Base-by-base conservation (phyloP, 164 flowering plant genomes). In the Annona squamosa region DNA sequence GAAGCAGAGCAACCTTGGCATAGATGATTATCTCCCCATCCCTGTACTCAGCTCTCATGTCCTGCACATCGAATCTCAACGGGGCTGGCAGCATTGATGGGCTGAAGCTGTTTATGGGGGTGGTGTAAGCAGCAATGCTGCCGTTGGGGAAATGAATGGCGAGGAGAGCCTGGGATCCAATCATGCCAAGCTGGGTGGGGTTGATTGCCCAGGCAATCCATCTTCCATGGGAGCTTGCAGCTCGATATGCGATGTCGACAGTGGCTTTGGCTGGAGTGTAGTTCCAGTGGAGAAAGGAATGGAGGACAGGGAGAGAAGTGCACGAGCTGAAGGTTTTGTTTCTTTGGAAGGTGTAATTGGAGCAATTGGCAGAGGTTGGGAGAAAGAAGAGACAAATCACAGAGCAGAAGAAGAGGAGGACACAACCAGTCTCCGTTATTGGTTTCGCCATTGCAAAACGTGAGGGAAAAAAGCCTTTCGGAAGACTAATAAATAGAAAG, bases 191-290 rank as follows among this genome's bases (percentile, higher is more conserved):
- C 0, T 70, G 74, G 0, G 2, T 46, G 3, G 78, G 81, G 65
- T 86, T 86, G 45, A 83, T 63, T 0, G 83, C 84, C 87, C 87
- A 86, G n/a, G 83, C 85, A 3, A 82, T 73, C 88, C 86, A 86
- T 12, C 52, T 41, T 1, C 43, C 37, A 17, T 56, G 1, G 5
- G 69, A 45, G 5, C 45, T 68, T 5, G 57, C 16, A 57, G 74
- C 74, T 46, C 68, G 43, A 46, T 72, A 72, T 4, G 74, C 74
- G 41, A 72, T 72, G 2, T 64, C 74, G 59, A 72, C 74, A 0
- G 68, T 17, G 5, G 45, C 68, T 18, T n/a, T 72, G 68, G 56
- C 17, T 37, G 74, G 68, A 19, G 16, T 42, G 74, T 72, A 72
- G 9, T 46, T 72, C 74, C 74, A 72, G 45, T 72, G 74, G 45